phyloP scores from a whole-genome alignment of 495 filamentous ascomycete genomes.

The Chaetomium fimeti region DNA sequence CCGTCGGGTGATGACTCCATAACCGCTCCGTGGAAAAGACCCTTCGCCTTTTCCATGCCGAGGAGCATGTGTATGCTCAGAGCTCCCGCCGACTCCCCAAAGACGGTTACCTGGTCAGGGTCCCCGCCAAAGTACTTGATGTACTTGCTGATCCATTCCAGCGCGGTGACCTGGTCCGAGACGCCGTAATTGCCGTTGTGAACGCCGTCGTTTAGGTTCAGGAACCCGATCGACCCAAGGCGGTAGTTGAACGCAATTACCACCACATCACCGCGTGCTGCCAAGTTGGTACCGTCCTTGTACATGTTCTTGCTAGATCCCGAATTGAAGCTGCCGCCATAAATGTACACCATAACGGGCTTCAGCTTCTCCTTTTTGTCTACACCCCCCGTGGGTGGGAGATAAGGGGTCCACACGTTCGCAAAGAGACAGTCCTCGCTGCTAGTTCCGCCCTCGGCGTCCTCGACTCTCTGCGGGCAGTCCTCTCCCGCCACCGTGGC shows the following conservation, averaged over 20 bases:
- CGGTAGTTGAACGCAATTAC: conserved; percentile 42
- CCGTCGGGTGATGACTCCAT: conserved; percentile 44
- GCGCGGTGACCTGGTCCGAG: conserved; percentile 33
- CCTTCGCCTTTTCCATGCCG: conserved; percentile 40
- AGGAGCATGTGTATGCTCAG: conserved; percentile 35
- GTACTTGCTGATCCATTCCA: conserved; percentile 66
- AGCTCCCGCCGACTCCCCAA: conserved; percentile 55
- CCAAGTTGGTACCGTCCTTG: conserved; percentile 46
- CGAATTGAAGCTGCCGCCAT: conserved; percentile 39
- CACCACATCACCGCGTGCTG: conserved; percentile 48
- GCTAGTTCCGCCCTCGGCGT: conserved; percentile 30
- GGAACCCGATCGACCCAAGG: conserved; percentile 31
- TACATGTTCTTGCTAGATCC: conserved; percentile 41
- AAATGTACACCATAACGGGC: conserved; percentile 43
- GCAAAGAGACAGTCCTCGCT: conserved; percentile 44
- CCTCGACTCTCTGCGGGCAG: conserved; percentile 37
- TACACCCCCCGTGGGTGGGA: conserved; percentile 26
- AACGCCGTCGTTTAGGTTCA: conserved; percentile 36
- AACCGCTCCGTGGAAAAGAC: conserved; percentile 46
- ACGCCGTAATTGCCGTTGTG: conserved; percentile 37
- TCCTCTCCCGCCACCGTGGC: conserved; percentile 32
- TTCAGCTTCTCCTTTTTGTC: conserved; percentile 25
- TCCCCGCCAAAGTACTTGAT: conserved; percentile 67
- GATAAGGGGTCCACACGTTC: conserved; percentile 44
- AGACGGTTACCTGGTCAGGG: conserved; percentile 58